A percentile compares a stretch with the other conserved stretches of the same genome.
Conservation (phyloP, 208 protist genomes). For the Crithidia acanthocephali region DNA sequence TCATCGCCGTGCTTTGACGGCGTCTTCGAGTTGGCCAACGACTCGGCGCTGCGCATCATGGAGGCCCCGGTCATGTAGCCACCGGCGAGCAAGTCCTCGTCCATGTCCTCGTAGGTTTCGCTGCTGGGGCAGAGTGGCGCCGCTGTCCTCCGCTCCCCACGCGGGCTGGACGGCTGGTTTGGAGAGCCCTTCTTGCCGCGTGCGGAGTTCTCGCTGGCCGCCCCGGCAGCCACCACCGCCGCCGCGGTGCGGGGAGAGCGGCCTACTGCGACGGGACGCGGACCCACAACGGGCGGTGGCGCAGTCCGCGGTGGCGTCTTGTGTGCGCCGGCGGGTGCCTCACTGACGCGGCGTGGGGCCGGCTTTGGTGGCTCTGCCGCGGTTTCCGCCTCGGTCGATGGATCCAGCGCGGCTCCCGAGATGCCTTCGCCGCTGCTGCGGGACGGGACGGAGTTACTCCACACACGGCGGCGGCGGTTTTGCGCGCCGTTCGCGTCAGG, state of each 20-base stretch:
- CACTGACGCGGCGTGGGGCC: not conserved
- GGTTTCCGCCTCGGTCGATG: not conserved
- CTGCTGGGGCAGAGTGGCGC: not conserved
- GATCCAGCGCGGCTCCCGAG: slow-evolving; percentile 7
- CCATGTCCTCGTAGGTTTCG: slow-evolving; percentile 13
- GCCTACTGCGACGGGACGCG: not conserved
- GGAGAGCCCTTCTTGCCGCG: not conserved
- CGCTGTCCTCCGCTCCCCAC: not conserved
- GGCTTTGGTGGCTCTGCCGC: slow-evolving; percentile 6
- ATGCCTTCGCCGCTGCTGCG: slow-evolving; percentile 12
- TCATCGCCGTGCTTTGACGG: not conserved
- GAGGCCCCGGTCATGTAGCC: slow-evolving; percentile 29
- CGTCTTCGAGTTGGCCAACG: not conserved
- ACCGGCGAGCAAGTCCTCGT: slow-evolving; percentile 31
- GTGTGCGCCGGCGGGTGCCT: not conserved
- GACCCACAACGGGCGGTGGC: slow-evolving; percentile 3
- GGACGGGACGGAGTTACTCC: slow-evolving; percentile 10
- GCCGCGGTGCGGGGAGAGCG: not conserved
- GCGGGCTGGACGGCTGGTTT: not conserved
- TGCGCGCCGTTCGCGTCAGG: not conserved
- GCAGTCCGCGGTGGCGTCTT: not conserved
- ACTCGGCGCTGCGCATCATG: slow-evolving; percentile 16
- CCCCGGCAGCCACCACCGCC: not conserved
- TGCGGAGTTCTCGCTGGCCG: not conserved
- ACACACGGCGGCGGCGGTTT: slow-evolving; percentile 9